phyloP scores from a whole-genome alignment of 2,329 filamentous ascomycete genomes.

The Trichophyton equinum region DNA sequence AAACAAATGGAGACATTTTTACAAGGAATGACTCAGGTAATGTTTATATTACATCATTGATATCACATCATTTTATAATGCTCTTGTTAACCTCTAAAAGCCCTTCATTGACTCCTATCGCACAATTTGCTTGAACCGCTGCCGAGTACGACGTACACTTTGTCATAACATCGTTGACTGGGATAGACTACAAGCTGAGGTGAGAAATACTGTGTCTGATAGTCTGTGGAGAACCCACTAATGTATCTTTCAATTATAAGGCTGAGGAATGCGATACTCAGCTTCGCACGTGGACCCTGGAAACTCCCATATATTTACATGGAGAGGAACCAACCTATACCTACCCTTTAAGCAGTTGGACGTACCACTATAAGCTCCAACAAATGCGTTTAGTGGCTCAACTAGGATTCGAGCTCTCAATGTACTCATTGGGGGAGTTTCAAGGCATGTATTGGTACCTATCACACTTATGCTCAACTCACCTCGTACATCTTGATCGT shows the following conservation, averaged over 20 bases:
- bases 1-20: slow-evolving; percentile 59
- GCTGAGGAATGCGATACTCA: slow-evolving; percentile 60
- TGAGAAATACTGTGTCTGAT: slow-evolving; percentile 21
- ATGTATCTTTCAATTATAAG: slow-evolving; percentile 15
- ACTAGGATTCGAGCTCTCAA: slow-evolving; percentile 83
- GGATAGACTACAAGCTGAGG: slow-evolving; percentile 71
- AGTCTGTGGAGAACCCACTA: not conserved
- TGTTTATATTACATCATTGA: not conserved
- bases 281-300: slow-evolving; percentile 49
- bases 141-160: slow-evolving; percentile 76
- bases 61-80: not conserved
- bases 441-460: slow-evolving; percentile 87
- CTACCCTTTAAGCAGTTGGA: slow-evolving; percentile 74
- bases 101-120: slow-evolving; percentile 75
- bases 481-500: slow-evolving; percentile 57
- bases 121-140: slow-evolving; percentile 78
- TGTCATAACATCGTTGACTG: slow-evolving; percentile 72
- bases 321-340: slow-evolving; percentile 48
- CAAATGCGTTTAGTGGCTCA: slow-evolving; percentile 80
- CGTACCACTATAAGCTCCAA: slow-evolving; percentile 76
- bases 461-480: slow-evolving; percentile 56
- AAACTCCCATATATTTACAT: slow-evolving; percentile 45
- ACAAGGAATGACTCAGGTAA: slow-evolving; percentile 39
- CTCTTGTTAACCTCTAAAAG: slow-evolving; percentile 29
- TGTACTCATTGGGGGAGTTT: slow-evolving; percentile 78